Percentiles rank a stretch among this genome's conserved stretches.
Evolutionary conservation across 2,329 filamentous ascomycete species (phyloP).

Genomic region (Trichoderma sp.): DNA sequence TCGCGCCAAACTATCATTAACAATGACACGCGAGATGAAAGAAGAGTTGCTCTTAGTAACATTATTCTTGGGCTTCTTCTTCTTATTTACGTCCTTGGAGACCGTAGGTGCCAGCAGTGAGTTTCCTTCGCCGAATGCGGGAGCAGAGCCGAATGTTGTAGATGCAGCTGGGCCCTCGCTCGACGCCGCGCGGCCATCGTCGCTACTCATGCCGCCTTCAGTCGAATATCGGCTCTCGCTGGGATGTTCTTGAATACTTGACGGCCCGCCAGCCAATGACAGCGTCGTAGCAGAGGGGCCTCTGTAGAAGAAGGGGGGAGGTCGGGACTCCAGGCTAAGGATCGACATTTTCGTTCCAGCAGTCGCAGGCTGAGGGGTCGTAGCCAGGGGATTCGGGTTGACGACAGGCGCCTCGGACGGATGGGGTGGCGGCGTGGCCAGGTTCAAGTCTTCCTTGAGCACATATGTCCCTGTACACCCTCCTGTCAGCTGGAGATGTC

Average conservation of each 20-base stretch:
- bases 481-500: conserved; percentile 23
- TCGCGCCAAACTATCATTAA: conserved; percentile 79
- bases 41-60: conserved; percentile 98
- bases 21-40: conserved; percentile 94
- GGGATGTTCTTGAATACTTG: conserved; percentile 63
- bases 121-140: conserved; percentile 86
- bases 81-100: conserved; percentile 74
- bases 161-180: conserved; percentile 51
- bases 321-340: conserved; percentile 67
- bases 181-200: conserved; percentile 56
- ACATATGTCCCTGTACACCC: conserved; percentile 74
- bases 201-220: conserved; percentile 61
- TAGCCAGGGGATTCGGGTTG: conserved; percentile 89
- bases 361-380: conserved; percentile 79
- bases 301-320: conserved; percentile 58
- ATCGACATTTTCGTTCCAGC: conserved; percentile 83
- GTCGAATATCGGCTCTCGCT: conserved; percentile 61
- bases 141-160: conserved; percentile 50
- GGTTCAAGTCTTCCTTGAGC: conserved; percentile 84
- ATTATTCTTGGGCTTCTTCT: conserved; percentile 94
- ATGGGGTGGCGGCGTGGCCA: conserved; percentile 92
- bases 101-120: conserved; percentile 64
- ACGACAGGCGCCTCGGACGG: conserved; percentile 86
- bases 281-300: conserved; percentile 54
- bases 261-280: conserved; percentile 45